phyloP scores from a whole-genome alignment of 2,329 filamentous ascomycete genomes.

The Chaetomiaceae sp. region DNA sequence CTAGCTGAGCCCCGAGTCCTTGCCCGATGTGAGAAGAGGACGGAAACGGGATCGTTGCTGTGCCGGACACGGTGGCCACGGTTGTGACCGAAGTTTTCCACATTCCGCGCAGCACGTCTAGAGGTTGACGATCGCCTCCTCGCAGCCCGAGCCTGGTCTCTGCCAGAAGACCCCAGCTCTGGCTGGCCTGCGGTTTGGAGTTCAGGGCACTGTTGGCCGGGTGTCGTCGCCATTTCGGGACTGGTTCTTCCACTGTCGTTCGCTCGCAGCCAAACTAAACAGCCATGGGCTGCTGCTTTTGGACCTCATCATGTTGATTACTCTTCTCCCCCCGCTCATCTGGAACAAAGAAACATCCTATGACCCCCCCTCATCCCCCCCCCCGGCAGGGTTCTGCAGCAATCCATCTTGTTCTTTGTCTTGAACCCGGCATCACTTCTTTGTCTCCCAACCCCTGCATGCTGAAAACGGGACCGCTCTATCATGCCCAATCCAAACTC shows the following conservation, averaged over 20 bases:
- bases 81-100: slow-evolving; percentile 13
- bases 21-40: neutral
- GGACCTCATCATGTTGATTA: neutral
- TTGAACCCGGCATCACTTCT: neutral
- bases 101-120: slow-evolving; percentile 1
- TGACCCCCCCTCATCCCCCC: neutral
- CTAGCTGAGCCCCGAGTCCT: slow-evolving; percentile 10
- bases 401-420: slow-evolving; percentile 2
- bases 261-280: neutral
- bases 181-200: neutral
- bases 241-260: neutral
- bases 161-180: neutral
- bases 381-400: neutral
- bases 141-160: neutral
- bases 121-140: slow-evolving; percentile 9
- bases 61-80: neutral
- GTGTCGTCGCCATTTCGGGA: neutral
- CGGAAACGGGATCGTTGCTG: neutral
- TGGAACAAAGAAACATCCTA: neutral
- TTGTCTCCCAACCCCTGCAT: neutral
- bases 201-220: no score
- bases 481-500: neutral
- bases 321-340: neutral
- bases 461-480: slow-evolving; percentile 7
- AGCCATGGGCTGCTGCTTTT: neutral